Percentiles rank a stretch among this genome's conserved stretches.
phyloP scores from a whole-genome alignment of 73 alveolate species.

The Stentor coeruleus region DNA sequence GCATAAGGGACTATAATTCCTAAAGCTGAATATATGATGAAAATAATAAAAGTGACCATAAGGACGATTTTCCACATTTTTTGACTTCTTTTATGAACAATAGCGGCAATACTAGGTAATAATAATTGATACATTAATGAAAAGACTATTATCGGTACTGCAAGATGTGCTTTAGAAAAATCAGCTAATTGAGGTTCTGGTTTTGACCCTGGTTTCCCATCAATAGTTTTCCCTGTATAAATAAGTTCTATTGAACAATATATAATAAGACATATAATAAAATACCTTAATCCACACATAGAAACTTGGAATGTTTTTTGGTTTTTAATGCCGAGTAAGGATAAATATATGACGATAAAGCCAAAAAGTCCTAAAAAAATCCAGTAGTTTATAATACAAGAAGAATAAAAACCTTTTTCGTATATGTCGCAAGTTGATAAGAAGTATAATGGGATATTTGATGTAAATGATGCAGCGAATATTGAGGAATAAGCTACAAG shows the following conservation, averaged over 20 bases:
- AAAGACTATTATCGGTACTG: neutral
- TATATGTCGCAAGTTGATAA: neutral
- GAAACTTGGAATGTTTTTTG: neutral
- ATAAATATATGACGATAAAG: neutral
- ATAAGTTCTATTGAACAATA: neutral
- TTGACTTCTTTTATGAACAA: neutral
- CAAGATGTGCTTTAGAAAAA: neutral
- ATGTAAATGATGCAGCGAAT: neutral
- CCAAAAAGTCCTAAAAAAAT: neutral
- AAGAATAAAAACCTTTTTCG: neutral
- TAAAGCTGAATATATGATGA: neutral
- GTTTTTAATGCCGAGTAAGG: neutral
- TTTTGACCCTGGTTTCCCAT: neutral
- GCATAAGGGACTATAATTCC: neutral
- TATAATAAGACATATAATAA: neutral
- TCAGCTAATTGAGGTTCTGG: neutral
- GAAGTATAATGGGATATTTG: conserved; percentile 1
- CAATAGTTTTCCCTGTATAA: neutral
- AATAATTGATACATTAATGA: neutral
- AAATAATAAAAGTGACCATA: neutral
- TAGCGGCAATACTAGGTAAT: neutral
- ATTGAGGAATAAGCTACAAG: neutral
- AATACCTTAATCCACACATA: neutral
- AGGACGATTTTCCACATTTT: neutral
- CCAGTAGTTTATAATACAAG: neutral